Evolutionary conservation across 2,329 filamentous ascomycete genomes (phyloP).

Genomic region (Thelonectria rubi): DNA sequence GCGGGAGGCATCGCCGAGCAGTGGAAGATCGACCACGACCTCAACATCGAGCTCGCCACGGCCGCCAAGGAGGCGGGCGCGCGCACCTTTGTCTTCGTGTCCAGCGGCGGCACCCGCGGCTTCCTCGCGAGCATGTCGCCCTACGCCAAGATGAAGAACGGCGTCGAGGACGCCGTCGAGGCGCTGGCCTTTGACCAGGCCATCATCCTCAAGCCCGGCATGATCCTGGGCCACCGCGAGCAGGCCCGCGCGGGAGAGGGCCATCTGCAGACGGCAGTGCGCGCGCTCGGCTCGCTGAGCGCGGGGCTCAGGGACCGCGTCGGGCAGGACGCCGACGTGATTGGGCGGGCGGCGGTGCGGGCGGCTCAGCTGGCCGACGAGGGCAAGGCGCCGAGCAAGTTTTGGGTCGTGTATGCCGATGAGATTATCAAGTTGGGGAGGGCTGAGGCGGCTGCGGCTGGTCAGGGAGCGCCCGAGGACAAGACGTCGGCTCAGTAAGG

Average conservation of each 20-base stretch:
- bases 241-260: conserved; percentile 68
- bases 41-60: conserved; percentile 81
- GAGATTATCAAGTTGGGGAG: conserved; percentile 76
- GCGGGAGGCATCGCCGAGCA: conserved; percentile 83
- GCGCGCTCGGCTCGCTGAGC: conserved; percentile 62
- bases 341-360: conserved; percentile 72
- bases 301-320: conserved; percentile 68
- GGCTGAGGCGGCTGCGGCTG: conserved; percentile 59
- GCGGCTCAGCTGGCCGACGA: conserved; percentile 67
- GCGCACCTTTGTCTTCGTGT: conserved; percentile 81
- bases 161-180: conserved; percentile 82
- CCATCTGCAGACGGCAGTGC: conserved; percentile 63
- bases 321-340: conserved; percentile 78
- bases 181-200: conserved; percentile 79
- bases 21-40: conserved; percentile 86
- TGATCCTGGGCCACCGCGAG: conserved; percentile 77
- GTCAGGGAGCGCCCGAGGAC: conserved; percentile 5
- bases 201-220: conserved; percentile 76
- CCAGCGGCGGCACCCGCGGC: conserved; percentile 60
- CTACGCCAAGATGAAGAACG: conserved; percentile 79
- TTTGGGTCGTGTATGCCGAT: conserved; percentile 65
- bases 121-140: conserved; percentile 55
- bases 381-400: conserved; percentile 67
- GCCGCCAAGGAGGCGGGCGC: conserved; percentile 77
- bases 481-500: conserved; percentile 16